Evolutionary conservation across 2,329 filamentous ascomycete species (phyloP), one percentile per base, ranked within the genome.

Genomic region (Rasamsonia emersonii): DNA sequence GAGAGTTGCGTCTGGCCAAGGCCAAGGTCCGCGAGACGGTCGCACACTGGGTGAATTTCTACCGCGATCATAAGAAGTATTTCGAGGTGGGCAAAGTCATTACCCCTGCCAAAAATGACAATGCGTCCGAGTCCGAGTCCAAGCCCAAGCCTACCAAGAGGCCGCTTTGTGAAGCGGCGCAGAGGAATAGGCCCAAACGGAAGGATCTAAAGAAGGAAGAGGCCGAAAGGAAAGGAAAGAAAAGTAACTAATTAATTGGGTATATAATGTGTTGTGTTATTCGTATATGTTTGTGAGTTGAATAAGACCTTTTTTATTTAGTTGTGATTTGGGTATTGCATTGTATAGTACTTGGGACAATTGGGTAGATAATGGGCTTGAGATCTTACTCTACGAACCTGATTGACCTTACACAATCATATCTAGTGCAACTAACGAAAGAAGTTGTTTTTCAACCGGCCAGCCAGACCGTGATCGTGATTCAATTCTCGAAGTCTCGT

Each of bases 31-130:
- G 75, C 38, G 73, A 77, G 14, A 75, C 76, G 9, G 66, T 98
- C 35, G 66, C 73, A 53, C 79, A 89, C 58, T 96, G 88, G 91
- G 77, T 81, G 38, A 68, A 73, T 31, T 86, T 96, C 63, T 96
- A 95, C 51, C 69, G 61, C 36, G 82, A 80, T 35, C 83, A 77
- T 53, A 73, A 79, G 51, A 86, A 85, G 64, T 96, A 96, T 61
- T 74, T 75, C 40, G 74, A 75, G 59, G 82, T 93, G 4, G 91
- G 91, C 3, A 74, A 70, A 53, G 74, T 96, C 9, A 70, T 75
- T 55, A 61, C 65, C 42, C 68, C 75, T 38, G 70, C 74, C 33
- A 58, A 57, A 41, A 43, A 62, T 21, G 45, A 44, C 30, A 40
- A 44, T 19, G 38, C 38, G 9, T 26, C 9, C 30, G 20, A 9